Base-by-base conservation (phyloP, 768 basidiomycete genomes). In the Tulasnella sp. region DNA sequence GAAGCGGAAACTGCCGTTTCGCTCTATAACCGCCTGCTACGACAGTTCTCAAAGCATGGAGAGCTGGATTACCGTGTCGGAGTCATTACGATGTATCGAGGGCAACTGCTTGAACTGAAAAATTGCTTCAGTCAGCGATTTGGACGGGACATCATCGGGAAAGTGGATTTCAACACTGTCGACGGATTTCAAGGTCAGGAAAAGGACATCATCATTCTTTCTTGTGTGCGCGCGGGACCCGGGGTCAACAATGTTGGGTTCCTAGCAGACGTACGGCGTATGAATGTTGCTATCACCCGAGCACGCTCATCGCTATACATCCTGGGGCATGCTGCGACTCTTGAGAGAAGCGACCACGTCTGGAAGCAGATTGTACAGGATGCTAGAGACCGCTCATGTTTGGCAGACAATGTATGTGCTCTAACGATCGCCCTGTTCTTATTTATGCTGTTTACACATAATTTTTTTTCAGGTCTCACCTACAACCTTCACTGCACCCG, bases 131-230 rank as follows among this genome's bases (percentile, higher is more conserved):
- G 77, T 47, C 71, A 76, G 56, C 77, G 78, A 13, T 96, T 89
- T 69, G 92, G 93, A 2, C 68, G 74, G 30, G 77, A 81, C 23
- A 81, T 96, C 21, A 66, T 85, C 0, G 76, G 77, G 30, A 81
- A 78, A 44, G 81, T 99, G 41, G 86, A 94, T 67, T 97, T 99
- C 74, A 88, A 96, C 69, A 98, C 96, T 0, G 95, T 99, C 41
- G 95, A 99, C 71, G 96, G 95, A 9, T 98, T 98, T 68, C 96
- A 99, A 71, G 96, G 96, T 50, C 96, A 99, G 73, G 96, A 99
- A 71, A 99, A 99, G 70, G 91, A 95, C 65, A 81, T 99, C 55
- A 95, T 99, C 72, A 97, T 99, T 64, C 77, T 99, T 19, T 98
- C 96, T 2, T 96, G 93, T 69, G 96, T 98, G 19, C 83, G 96